Conservation (phyloP, 371 early-diverging fungal genomes). For the Apophysomyces ossiformis region DNA sequence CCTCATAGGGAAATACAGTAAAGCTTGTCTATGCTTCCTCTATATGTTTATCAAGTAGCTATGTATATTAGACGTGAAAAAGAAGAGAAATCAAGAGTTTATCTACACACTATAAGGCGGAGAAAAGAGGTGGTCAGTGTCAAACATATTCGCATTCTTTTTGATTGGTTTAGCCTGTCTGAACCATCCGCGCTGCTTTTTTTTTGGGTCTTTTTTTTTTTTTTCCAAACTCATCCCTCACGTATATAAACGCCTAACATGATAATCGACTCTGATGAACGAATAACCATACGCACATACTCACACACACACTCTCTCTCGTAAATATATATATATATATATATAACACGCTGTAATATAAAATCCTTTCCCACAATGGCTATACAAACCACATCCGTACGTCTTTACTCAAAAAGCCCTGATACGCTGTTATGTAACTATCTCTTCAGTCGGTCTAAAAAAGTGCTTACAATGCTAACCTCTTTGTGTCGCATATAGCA, state of each 20-base stretch:
- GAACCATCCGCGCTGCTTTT: slow-evolving; percentile 1
- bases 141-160: background rate
- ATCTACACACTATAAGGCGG: background rate
- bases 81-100: background rate
- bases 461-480: background rate
- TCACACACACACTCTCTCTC: background rate
- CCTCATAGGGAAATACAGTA: background rate
- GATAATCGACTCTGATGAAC: no score
- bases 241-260: background rate
- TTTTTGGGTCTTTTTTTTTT: background rate
- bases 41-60: no score
- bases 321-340: background rate
- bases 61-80: no score
- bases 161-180: slow-evolving; percentile 3
- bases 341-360: no score
- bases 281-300: no score
- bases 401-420: slow-evolving; percentile 50
- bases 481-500: slow-evolving; percentile 19
- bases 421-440: slow-evolving; percentile 50
- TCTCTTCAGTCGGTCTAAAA: background rate
- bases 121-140: background rate
- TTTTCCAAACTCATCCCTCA: background rate
- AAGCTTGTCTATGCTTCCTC: no score
- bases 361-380: slow-evolving; percentile 12
- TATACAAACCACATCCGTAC: slow-evolving; percentile 22